Base-by-base conservation (phyloP, 2,329 filamentous ascomycete genomes). In the Cryphonectria carpinicola region DNA sequence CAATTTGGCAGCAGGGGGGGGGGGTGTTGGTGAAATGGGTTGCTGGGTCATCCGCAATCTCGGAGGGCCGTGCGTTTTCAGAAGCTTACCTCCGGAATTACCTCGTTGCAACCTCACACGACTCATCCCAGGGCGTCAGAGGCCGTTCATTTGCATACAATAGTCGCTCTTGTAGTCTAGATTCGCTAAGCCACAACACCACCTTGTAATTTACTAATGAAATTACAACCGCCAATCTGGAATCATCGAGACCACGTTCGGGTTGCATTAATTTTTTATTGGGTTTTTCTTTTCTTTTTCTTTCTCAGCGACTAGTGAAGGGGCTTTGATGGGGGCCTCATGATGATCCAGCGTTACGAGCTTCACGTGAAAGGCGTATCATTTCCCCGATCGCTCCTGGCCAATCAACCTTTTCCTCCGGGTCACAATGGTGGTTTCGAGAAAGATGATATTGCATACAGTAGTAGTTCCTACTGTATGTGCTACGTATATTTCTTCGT, bases 151-250 rank as follows among this genome's bases (percentile, higher is more conserved):
- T 32, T 58, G 54, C 54, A 58, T 58, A 35, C 54, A 58, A 58
- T 58, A 58, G 54, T 58, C 25, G 25, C 52, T 58, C 4, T 58
- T 14, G 54, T 58, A 58, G 54, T 58, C 54, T 19, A 19, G 25
- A 19, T 58, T 58, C 3, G 28, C 54, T 32, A 58, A 65, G 62
- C 62, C 62, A 65, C 64, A 39, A 28, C 64, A 39, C 60, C 65
- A 70, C 69, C 58, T 68, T 64, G 56, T 37, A 56, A 54, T 58
- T 25, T 70, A 54, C 69, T 35, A 28, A 46, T 68, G 69, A 52
- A 68, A 65, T 70, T 68, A 68, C 49, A 65, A 65, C 35, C 58
- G 37, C 62, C 32, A 64, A 58, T 37, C 43, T 25, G 49, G 67
- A 52, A 61, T 37, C 58, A 39, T 61, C 32, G 35, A 41, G 46